A percentile compares a stretch with the other conserved stretches of the same genome.
Evolutionary conservation across 768 basidiomycete species (phyloP).

Genomic region (Chalciporus sphaerocephalus): DNA sequence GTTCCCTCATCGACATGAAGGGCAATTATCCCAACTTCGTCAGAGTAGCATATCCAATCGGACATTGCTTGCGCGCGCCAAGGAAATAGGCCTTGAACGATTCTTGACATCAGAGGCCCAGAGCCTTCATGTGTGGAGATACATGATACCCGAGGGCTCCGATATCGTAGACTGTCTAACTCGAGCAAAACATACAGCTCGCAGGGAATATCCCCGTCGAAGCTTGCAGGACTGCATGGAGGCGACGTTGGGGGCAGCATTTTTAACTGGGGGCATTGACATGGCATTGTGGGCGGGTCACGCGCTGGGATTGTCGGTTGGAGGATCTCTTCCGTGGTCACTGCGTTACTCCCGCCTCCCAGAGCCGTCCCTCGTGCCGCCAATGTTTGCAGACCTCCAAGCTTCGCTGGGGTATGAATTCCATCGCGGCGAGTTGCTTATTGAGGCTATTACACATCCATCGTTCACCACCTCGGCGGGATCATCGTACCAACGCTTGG

Average conservation of each 20-base stretch:
- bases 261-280: conserved; percentile 64
- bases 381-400: conserved; percentile 54
- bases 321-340: conserved; percentile 66
- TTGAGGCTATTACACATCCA: conserved; percentile 84
- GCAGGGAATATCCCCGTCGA: conserved; percentile 55
- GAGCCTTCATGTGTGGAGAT: conserved; percentile 56
- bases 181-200: conserved; percentile 29
- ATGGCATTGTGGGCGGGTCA: conserved; percentile 64
- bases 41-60: conserved; percentile 65
- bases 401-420: conserved; percentile 68
- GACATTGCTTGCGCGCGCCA: conserved; percentile 63
- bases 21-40: conserved; percentile 67
- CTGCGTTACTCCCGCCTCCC: conserved; percentile 44
- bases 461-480: conserved; percentile 55
- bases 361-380: conserved; percentile 35
- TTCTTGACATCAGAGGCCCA: conserved; percentile 60
- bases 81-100: conserved; percentile 55
- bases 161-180: conserved; percentile 30
- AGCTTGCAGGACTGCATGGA: conserved; percentile 89
- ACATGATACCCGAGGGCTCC: conserved; percentile 38
- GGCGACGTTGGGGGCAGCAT: conserved; percentile 75
- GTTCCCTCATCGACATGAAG: conserved; percentile 77
- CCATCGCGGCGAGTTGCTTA: conserved; percentile 52
- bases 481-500: conserved; percentile 78
- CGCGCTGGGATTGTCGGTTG: conserved; percentile 65